Evolutionary conservation across 2,329 filamentous ascomycete genomes (phyloP).

Genomic region (Aaosphaeria pasadenensis): DNA sequence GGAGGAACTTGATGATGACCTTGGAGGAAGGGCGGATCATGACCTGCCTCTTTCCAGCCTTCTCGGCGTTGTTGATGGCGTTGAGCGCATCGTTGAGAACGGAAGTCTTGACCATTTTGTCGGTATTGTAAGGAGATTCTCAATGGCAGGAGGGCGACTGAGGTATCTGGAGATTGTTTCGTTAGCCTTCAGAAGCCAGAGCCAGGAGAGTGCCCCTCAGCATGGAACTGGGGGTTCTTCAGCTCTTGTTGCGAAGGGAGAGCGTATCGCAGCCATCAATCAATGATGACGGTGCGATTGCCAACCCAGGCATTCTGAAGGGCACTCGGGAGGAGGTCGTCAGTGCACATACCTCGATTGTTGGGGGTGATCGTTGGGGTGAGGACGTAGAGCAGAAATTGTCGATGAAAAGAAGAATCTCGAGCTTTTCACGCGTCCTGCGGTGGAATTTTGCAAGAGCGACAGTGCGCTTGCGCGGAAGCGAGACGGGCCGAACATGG

Average conservation of each 20-base stretch:
- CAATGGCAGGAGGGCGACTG: slow-evolving; percentile 61
- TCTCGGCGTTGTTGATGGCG: slow-evolving; percentile 99
- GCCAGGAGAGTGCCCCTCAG: slow-evolving; percentile 64
- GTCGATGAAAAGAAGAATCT: slow-evolving; percentile 6
- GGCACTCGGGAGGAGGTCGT: slow-evolving; percentile 37
- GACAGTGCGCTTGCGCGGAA: neutral
- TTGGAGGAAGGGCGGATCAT: slow-evolving; percentile 97
- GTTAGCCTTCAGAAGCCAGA: slow-evolving; percentile 66
- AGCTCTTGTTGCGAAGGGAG: slow-evolving; percentile 55
- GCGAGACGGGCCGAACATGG: slow-evolving; percentile 12
- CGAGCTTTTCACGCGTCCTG: slow-evolving; percentile 19
- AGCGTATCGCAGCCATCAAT: slow-evolving; percentile 39
- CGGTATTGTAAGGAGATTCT: slow-evolving; percentile 71
- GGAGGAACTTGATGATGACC: slow-evolving; percentile 99
- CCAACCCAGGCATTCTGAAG: slow-evolving; percentile 51
- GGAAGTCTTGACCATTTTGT: slow-evolving; percentile 98
- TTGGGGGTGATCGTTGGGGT: slow-evolving; percentile 20
- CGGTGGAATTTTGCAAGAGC: too few species aligned
- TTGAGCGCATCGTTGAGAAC: slow-evolving; percentile 99
- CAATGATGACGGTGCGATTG: slow-evolving; percentile 34
- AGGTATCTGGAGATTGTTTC: slow-evolving; percentile 54
- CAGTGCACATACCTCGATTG: slow-evolving; percentile 35
- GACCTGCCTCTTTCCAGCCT: slow-evolving; percentile 99
- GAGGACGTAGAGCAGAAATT: neutral
- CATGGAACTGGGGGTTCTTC: slow-evolving; percentile 60